Conservation (phyloP, 371 early-diverging fungal genomes). For the Mucor velutinosus region DNA sequence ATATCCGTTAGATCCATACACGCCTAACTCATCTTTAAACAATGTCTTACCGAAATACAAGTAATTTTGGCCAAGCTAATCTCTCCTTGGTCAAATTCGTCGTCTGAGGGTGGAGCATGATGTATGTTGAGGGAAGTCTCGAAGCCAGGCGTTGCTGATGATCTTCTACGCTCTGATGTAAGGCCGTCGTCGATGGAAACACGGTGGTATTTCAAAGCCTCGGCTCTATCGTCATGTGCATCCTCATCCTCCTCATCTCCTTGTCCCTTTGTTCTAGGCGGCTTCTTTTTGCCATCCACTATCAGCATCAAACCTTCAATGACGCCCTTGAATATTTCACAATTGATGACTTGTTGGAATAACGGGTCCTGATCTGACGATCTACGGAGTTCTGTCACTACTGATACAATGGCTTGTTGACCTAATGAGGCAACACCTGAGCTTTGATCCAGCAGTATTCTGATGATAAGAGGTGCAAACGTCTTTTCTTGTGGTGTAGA, state of each 20-base stretch:
- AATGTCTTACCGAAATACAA: constrained; percentile 54
- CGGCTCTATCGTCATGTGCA: not conserved
- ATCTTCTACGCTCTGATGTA: constrained; percentile 11
- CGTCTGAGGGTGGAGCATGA: constrained; percentile 16
- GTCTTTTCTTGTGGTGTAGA: constrained; percentile 22
- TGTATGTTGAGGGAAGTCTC: constrained; percentile 25
- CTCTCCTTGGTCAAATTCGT: constrained; percentile 52
- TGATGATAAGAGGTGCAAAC: constrained; percentile 46
- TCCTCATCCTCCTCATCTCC: constrained; percentile 8
- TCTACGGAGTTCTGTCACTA: constrained; percentile 47
- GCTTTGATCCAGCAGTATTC: constrained; percentile 50
- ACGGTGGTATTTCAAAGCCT: constrained; percentile 16
- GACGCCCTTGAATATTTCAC: constrained; percentile 57
- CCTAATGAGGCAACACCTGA: constrained; percentile 46
- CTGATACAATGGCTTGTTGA: constrained; percentile 46
- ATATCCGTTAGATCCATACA: not conserved
- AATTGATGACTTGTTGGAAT: constrained; percentile 45
- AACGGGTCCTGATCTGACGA: constrained; percentile 17
- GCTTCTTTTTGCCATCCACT: constrained; percentile 32
- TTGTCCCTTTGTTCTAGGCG: constrained; percentile 5
- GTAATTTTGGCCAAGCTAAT: constrained; percentile 60
- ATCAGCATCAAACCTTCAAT: constrained; percentile 49
- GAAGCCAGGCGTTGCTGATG: constrained; percentile 28
- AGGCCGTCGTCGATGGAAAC: constrained; percentile 20
- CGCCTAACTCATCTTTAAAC: not conserved